Evolutionary conservation across 2,329 filamentous ascomycete species (phyloP).

Genomic region (Clarireedia hainanense): DNA sequence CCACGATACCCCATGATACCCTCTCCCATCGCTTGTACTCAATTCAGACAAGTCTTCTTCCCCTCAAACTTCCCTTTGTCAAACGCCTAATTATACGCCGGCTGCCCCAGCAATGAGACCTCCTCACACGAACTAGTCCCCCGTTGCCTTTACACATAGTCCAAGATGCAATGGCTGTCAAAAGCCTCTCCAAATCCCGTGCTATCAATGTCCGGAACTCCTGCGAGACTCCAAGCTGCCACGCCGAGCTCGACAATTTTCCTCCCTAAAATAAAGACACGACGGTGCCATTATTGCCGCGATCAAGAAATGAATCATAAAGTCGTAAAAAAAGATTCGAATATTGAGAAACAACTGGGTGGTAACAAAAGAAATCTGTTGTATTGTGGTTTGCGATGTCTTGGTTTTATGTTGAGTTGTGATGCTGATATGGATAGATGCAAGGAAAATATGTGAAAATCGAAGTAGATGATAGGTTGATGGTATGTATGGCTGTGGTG

Average conservation of each 20-base stretch:
- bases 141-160: constrained; percentile 13
- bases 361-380: constrained; percentile 2
- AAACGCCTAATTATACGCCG: constrained; percentile 26
- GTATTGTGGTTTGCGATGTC: neutral
- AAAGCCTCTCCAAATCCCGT: constrained; percentile 1
- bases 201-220: constrained; percentile 7
- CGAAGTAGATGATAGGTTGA: neutral
- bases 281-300: constrained; percentile 16
- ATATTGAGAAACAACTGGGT: neutral
- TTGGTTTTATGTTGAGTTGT: neutral
- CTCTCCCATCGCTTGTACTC: constrained; percentile 10
- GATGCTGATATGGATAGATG: constrained; percentile 2
- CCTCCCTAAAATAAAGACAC: constrained; percentile 9
- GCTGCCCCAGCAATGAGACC: constrained; percentile 19
- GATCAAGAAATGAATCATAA: constrained; percentile 23
- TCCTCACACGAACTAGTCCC: constrained; percentile 11
- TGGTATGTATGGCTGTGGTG: neutral
- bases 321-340: constrained; percentile 20
- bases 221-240: constrained; percentile 6
- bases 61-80: constrained; percentile 15
- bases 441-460: neutral
- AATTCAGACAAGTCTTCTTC: constrained; percentile 10
- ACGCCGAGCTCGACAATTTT: constrained; percentile 4
- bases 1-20: constrained; percentile 12
- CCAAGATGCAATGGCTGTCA: constrained; percentile 2